phyloP scores from a whole-genome alignment of 2,329 filamentous ascomycete species.

The Penicillium palitans region DNA sequence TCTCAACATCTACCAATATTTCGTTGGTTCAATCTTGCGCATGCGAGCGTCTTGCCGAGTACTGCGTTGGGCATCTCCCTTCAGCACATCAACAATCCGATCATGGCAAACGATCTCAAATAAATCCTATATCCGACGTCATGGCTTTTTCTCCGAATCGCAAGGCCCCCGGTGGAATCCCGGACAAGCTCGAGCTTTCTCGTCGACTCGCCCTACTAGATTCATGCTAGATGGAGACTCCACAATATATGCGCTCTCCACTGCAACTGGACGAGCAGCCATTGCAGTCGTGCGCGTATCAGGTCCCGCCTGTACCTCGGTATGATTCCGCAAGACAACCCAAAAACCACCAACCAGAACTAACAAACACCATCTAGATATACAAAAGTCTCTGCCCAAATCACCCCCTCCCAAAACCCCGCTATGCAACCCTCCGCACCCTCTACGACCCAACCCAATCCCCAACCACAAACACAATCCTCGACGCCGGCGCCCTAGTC shows the following conservation, averaged over 20 bases:
- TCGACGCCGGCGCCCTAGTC: constrained; percentile 77
- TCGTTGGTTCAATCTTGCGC: constrained; percentile 21
- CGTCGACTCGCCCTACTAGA: constrained; percentile 11
- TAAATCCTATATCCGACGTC: constrained; percentile 15
- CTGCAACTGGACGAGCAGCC: constrained; percentile 78
- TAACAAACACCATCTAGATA: constrained; percentile 52
- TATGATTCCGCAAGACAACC: constrained; percentile 38
- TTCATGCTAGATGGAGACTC: constrained; percentile 34
- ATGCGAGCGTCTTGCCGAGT: constrained; percentile 33
- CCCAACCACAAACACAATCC: constrained; percentile 46
- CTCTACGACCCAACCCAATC: constrained; percentile 61
- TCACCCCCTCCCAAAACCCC: constrained; percentile 56
- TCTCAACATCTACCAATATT: constrained; percentile 2
- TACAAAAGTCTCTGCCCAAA: constrained; percentile 63
- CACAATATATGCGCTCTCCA: constrained; percentile 92
- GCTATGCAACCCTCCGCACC: constrained; percentile 70
- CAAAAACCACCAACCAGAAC: background rate
- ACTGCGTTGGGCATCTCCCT: constrained; percentile 29
- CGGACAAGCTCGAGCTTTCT: constrained; percentile 25
- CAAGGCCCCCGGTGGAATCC: constrained; percentile 1
- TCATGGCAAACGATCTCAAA: constrained; percentile 4
- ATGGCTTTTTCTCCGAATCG: constrained; percentile 10
- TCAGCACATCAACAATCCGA: constrained; percentile 28
- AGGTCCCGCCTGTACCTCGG: constrained; percentile 70
- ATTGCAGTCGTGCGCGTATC: constrained; percentile 90